Conservation (phyloP, 202 grass and related monocot species). For the Bolboschoenoplectus hybrid region DNA sequence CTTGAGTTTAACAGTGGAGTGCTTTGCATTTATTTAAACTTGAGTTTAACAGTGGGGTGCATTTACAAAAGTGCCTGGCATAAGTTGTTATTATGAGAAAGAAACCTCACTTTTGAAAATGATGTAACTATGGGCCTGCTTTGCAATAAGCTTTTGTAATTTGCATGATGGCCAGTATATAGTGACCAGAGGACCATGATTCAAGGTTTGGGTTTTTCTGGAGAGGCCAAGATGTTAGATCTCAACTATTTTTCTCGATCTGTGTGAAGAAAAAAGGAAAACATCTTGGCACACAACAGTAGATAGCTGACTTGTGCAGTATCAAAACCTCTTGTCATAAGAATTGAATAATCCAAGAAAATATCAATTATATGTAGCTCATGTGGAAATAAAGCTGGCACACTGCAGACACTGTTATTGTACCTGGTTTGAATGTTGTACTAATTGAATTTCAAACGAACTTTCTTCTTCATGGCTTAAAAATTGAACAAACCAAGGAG, state of each 20-base stretch:
- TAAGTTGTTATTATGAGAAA: not conserved
- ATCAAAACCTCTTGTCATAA: not conserved
- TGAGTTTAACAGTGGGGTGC: not conserved
- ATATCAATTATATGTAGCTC: not conserved
- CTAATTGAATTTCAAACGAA: not conserved
- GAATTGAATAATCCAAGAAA: not conserved
- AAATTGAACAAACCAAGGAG: not conserved
- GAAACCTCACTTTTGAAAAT: slow-evolving; percentile 1
- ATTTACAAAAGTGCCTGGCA: not conserved
- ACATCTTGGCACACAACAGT: not conserved
- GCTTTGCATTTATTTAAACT: not conserved
- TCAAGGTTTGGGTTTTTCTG: not conserved
- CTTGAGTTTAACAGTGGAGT: not conserved
- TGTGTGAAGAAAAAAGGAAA: not conserved
- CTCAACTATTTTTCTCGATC: not conserved
- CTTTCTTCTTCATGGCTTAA: slow-evolving; percentile 4
- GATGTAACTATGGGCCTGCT: not conserved
- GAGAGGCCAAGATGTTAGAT: not conserved
- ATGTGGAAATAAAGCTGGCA: not conserved
- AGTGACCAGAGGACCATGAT: not conserved
- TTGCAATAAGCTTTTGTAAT: slow-evolving; percentile 9
- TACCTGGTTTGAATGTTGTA: not conserved
- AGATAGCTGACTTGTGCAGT: not conserved
- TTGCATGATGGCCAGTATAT: not conserved
- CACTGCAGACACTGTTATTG: not conserved